Conservation (phyloP, 192 early-diverging fungal genomes). For the Paraglomus brasilianum region DNA sequence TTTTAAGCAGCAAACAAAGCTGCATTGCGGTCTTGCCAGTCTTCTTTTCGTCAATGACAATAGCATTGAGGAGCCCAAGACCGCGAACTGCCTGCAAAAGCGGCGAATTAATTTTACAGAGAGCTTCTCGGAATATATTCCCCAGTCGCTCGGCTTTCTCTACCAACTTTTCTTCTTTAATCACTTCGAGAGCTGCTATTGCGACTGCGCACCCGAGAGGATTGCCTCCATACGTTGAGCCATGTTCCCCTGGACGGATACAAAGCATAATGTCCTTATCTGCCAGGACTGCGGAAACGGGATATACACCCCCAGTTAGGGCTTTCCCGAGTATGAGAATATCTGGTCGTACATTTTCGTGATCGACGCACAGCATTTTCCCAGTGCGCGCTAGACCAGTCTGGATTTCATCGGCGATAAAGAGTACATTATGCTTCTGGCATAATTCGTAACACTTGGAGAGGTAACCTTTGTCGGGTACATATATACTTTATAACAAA, state of each 20-base stretch:
- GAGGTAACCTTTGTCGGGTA: constrained; percentile 93
- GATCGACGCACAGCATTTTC: constrained; percentile 90
- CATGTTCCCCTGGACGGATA: constrained; percentile 91
- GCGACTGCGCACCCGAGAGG: constrained; percentile 93
- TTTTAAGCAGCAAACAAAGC: constrained; percentile 89
- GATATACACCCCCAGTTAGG: constrained; percentile 95
- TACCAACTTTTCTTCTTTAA: constrained; percentile 90
- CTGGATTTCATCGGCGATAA: constrained; percentile 99
- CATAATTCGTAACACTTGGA: constrained; percentile 84
- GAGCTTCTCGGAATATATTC: constrained; percentile 75
- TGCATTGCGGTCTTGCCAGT: constrained; percentile 95
- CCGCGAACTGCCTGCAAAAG: constrained; percentile 83
- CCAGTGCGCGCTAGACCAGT: constrained; percentile 95
- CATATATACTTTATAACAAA: constrained; percentile 66
- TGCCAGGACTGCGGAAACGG: constrained; percentile 91
- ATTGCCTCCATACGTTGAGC: constrained; percentile 97
- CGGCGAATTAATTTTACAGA: constrained; percentile 76
- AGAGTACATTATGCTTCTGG: constrained; percentile 95
- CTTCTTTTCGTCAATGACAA: constrained; percentile 87
- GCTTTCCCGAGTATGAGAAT: constrained; percentile 96
- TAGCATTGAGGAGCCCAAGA: constrained; percentile 91
- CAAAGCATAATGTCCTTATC: constrained; percentile 78
- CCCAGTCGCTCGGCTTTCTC: constrained; percentile 80
- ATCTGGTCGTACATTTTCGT: constrained; percentile 91
- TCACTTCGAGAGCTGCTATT: constrained; percentile 90